A percentile compares a stretch with the other conserved stretches of the same genome.
phyloP scores from a whole-genome alignment of 2,329 filamentous ascomycete genomes.

The Elsinoe batatas region DNA sequence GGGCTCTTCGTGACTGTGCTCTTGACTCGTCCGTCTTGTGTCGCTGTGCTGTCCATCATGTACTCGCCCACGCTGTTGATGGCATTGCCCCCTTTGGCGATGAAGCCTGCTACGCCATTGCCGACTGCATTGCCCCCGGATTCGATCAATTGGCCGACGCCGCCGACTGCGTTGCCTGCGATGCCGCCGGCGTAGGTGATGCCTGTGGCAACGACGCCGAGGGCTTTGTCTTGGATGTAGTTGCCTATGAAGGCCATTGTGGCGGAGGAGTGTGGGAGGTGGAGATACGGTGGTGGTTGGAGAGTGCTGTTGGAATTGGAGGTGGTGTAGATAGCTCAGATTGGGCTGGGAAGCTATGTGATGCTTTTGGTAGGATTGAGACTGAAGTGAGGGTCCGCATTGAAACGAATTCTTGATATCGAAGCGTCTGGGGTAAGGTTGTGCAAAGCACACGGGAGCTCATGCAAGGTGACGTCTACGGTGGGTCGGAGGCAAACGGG shows the following conservation, averaged over 20 bases:
- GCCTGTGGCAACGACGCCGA: conserved; percentile 24
- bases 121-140: conserved; percentile 25
- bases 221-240: conserved; percentile 25
- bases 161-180: conserved; percentile 30
- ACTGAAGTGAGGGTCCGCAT: neutral
- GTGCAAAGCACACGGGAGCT: neutral
- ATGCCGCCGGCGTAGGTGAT: conserved; percentile 29
- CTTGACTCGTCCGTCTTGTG: conserved; percentile 21
- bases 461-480: conserved; percentile 3
- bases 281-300: neutral
- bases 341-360: too few species aligned
- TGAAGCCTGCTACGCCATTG: conserved; percentile 26
- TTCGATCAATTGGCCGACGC: conserved; percentile 27
- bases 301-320: neutral
- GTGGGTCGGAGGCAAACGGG: conserved; percentile 1
- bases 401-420: conserved; percentile 9
- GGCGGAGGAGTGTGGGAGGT: neutral
- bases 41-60: conserved; percentile 24
- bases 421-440: conserved; percentile 9
- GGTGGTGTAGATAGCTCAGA: neutral
- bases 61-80: conserved; percentile 28
- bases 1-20: conserved; percentile 12
- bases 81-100: conserved; percentile 25
- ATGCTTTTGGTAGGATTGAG: too few species aligned
- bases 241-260: conserved; percentile 22